Evolutionary conservation across 106 monocot genomes (phyloP).

Genomic region (Alisma plantagoaquatica): DNA sequence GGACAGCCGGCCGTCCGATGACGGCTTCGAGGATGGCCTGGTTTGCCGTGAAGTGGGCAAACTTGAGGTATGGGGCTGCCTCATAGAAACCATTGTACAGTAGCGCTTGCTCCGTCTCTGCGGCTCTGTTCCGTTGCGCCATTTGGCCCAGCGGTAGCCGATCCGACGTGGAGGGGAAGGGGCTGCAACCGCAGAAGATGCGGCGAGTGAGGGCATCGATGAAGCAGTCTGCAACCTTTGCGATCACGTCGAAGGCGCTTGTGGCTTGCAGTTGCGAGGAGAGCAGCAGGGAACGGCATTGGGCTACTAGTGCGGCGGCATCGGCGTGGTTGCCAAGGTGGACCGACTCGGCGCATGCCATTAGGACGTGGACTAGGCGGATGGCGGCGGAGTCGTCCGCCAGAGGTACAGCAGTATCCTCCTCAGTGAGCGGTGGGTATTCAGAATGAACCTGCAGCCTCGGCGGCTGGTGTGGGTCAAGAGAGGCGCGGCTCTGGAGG

Average conservation of each 20-base stretch:
- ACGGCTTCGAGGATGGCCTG: conserved; percentile 66
- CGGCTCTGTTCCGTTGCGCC: too few relatives aligned
- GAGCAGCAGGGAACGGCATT: conserved; percentile 20
- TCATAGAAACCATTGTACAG: conserved; percentile 52
- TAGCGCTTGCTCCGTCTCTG: conserved; percentile 28
- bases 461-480: conserved; percentile 1
- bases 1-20: conserved; percentile 41
- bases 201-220: conserved; percentile 35
- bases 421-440: too few relatives aligned
- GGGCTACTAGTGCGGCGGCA: too few relatives aligned
- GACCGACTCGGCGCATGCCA: conserved; percentile 35
- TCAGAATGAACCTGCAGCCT: conserved; percentile 29
- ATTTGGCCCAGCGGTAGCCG: too few relatives aligned
- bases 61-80: conserved; percentile 54
- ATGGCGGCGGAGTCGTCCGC: conserved; percentile 24
- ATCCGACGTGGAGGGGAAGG: not conserved
- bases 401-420: too few relatives aligned
- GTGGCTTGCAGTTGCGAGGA: conserved; percentile 19
- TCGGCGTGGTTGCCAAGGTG: conserved; percentile 17
- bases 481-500: not conserved
- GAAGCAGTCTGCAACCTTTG: conserved; percentile 47
- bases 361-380: conserved; percentile 42
- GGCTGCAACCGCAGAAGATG: conserved; percentile 8
- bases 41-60: conserved; percentile 74
- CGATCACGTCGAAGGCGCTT: conserved; percentile 26